Evolutionary conservation across 352 stramenopile genomes (phyloP), one percentile per base, ranked within the genome.

Genomic region (Phytophthora fragariaefolia): DNA sequence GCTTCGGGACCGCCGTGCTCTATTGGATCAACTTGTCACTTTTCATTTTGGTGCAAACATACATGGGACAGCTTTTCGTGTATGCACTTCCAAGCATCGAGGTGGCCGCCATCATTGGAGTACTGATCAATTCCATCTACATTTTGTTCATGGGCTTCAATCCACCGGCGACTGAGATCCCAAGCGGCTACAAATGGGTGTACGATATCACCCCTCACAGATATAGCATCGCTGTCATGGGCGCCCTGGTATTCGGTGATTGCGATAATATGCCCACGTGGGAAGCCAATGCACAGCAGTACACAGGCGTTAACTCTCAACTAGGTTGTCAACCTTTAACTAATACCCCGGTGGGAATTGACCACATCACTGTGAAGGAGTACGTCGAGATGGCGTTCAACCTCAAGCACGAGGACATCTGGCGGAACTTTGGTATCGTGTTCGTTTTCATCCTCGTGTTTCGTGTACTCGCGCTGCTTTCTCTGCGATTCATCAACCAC

Each of bases 61-160:
- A 82, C 69, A 71, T 81, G 51, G 76, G 60, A 0, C 69, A 83
- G 46, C 73, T 76, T 26, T 66, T 87, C 20, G 66, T 65, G 13
- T 84, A 77, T 59, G 61, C 58, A 2, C 26, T 82, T 12, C 75
- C 78, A 12, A 81, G 40, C 30, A 51, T 74, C 8, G 62, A 83
- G 30, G 69, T 69, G 0, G 72, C 75, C 1, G 42, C 61, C 34
- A 51, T 68, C 10, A 45, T 87, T 8, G 73, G 75, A 4, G 51
- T 71, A 15, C 47, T 86, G 22, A 13, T 85, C 43, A 89, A 68
- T 43, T 78, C 77, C 20, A 74, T 89, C 45, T 84, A 74, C 47
- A 69, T 84, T 9, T 34, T 87, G 10, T 85, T 85, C 40, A 73
- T 79, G 20, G 80, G 80, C 32, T 89, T 78, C 55, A 82, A 81